Percentiles rank a stretch among this genome's conserved stretches.
phyloP scores from a whole-genome alignment of 768 basidiomycete genomes.

The Mycena leptocephala region DNA sequence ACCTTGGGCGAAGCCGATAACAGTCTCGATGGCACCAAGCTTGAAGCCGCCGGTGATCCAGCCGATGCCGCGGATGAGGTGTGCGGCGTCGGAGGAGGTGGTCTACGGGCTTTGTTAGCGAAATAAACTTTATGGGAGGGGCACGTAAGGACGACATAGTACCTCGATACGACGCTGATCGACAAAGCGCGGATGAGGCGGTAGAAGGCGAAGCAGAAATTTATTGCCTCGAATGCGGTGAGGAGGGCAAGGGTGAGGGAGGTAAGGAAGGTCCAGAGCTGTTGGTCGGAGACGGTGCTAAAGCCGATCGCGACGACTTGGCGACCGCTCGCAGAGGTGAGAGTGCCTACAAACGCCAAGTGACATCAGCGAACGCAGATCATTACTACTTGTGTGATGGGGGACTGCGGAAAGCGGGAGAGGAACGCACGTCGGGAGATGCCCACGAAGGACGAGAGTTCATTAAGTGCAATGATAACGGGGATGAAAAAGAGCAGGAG shows the following conservation, averaged over 20 bases:
- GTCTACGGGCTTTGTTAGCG: no score
- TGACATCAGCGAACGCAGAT: no score
- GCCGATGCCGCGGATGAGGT: constrained; percentile 72
- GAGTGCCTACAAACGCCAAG: constrained; percentile 23
- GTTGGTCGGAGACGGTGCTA: constrained; percentile 48
- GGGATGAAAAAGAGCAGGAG: constrained; percentile 71
- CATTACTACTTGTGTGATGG: background rate
- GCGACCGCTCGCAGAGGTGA: background rate
- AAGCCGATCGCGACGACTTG: constrained; percentile 60
- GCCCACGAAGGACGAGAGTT: constrained; percentile 77
- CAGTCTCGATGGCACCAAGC: constrained; percentile 76
- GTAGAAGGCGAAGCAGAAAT: constrained; percentile 73
- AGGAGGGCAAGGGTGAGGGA: constrained; percentile 74
- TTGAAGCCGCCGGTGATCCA: constrained; percentile 78
- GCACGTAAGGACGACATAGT: no score
- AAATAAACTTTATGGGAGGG: no score
- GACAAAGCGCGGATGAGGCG: constrained; percentile 68
- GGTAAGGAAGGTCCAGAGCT: constrained; percentile 72
- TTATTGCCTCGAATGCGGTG: constrained; percentile 69
- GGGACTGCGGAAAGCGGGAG: background rate
- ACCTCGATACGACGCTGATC: constrained; percentile 70
- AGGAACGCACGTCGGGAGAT: constrained; percentile 67
- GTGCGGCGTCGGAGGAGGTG: constrained; percentile 58
- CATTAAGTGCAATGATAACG: constrained; percentile 68
- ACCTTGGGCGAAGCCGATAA: constrained; percentile 72